These are phyloP conservation scores for Moricandia arvensis DNA, from an alignment of 345 rosid species.

Conservation along the genomic window DNA sequence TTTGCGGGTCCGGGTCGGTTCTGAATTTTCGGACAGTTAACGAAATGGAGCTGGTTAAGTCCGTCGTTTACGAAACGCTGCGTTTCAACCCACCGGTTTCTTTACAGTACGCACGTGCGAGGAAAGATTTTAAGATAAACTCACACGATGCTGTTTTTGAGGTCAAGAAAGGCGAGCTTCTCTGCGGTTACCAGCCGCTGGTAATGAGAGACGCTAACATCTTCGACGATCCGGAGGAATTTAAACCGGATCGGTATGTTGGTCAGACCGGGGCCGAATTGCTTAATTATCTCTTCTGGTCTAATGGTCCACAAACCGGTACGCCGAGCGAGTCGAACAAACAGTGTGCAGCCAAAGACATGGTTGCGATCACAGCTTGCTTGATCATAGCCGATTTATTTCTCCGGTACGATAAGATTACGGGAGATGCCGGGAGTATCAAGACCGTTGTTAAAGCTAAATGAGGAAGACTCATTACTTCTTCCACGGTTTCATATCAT, in stretches of 20 bases:
- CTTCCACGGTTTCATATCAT: background rate
- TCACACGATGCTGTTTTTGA: constrained; percentile 66
- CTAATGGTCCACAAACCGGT: constrained; percentile 86
- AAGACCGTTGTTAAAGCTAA: constrained; percentile 52
- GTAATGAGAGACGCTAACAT: constrained; percentile 68
- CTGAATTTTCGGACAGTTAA: constrained; percentile 58
- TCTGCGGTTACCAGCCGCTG: constrained; percentile 71
- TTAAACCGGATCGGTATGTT: constrained; percentile 64
- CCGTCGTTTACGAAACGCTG: constrained; percentile 75
- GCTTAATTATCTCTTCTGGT: constrained; percentile 68
- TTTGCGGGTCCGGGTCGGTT: constrained; percentile 42
- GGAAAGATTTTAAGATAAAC: constrained; percentile 63
- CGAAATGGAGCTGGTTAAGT: constrained; percentile 67
- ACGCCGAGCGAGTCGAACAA: constrained; percentile 61
- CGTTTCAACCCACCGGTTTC: constrained; percentile 78
- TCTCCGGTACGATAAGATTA: constrained; percentile 58
- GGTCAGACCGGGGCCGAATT: constrained; percentile 48
- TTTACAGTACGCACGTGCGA: constrained; percentile 67
- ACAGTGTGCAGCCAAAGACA: constrained; percentile 81
- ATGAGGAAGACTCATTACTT: background rate
- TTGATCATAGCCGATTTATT: constrained; percentile 61
- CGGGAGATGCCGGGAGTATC: constrained; percentile 47
- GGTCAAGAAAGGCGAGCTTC: constrained; percentile 73
- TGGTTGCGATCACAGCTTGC: constrained; percentile 51
- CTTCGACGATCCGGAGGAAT: constrained; percentile 67